A percentile compares a stretch with the other conserved stretches of the same genome.
These are phyloP conservation scores for Bryopsis sp. DNA, from an alignment of 139 green algal genomes.

Conservation along the genomic window DNA sequence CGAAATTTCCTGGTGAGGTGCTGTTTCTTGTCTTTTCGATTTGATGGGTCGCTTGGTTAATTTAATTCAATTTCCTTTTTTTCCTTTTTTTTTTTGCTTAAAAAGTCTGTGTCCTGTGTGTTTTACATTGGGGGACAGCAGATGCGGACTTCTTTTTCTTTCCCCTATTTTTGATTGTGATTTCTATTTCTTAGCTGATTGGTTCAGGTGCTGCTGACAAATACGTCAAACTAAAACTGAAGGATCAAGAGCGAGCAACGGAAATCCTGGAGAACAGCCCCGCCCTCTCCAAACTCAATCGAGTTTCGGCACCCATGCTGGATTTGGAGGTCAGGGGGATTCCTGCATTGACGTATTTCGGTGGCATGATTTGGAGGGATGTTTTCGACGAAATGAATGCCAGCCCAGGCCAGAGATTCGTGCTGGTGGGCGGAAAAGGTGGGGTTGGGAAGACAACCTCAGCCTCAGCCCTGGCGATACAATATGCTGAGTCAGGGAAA, in stretches of 20 bases:
- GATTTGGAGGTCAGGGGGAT: constrained; percentile 90
- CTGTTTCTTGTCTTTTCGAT: too few relatives aligned
- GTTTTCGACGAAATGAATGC: constrained; percentile 40
- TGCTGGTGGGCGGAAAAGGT: constrained; percentile 92
- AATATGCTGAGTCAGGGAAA: constrained; percentile 54
- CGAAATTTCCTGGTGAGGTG: too few relatives aligned
- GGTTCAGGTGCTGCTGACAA: constrained; percentile 33
- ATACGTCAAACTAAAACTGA: constrained; percentile 68
- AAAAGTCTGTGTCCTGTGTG: too few relatives aligned
- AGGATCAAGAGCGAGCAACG: constrained; percentile 81
- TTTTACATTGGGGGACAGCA: too few relatives aligned
- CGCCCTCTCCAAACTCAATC: constrained; percentile 32
- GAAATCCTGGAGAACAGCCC: constrained; percentile 57
- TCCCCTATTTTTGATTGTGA: too few relatives aligned
- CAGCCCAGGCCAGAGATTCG: constrained; percentile 33
- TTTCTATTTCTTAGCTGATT: constrained; percentile 39
- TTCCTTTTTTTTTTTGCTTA: too few relatives aligned
- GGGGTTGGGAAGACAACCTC: constrained; percentile 96
- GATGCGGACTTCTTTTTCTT: too few relatives aligned
- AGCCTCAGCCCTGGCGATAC: constrained; percentile 63
- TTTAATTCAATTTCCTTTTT: not conserved
- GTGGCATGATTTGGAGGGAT: constrained; percentile 52
- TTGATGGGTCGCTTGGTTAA: too few relatives aligned
- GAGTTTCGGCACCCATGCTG: constrained; percentile 75
- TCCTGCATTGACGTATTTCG: constrained; percentile 83